These are phyloP conservation scores for Narthecium ossifragum DNA, from an alignment of 106 monocot species.

Conservation along the genomic window DNA sequence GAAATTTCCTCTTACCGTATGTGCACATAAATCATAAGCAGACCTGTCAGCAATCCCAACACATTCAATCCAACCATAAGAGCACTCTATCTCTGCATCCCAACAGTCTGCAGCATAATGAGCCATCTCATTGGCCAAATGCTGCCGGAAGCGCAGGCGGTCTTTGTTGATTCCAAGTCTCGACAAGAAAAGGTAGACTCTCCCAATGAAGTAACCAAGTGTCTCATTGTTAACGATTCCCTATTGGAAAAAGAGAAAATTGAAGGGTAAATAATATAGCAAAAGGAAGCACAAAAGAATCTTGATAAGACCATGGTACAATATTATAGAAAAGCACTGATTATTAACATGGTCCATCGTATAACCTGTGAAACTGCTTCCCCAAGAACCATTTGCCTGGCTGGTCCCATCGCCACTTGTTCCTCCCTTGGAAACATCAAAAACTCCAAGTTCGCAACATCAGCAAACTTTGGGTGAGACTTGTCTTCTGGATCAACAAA, in stretches of 20 bases:
- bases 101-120: constrained; percentile 99
- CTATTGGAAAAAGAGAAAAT: constrained; percentile 15
- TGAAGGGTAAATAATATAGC: not conserved
- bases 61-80: constrained; percentile 98
- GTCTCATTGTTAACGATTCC: constrained; percentile 92
- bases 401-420: constrained; percentile 58
- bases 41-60: constrained; percentile 98
- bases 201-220: constrained; percentile 92
- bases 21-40: constrained; percentile 85
- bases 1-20: constrained; percentile 74
- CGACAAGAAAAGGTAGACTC: constrained; percentile 84
- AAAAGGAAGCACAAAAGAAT: not conserved
- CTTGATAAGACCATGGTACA: not conserved
- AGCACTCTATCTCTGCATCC: constrained; percentile 97
- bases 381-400: constrained; percentile 51
- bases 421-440: constrained; percentile 88
- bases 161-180: constrained; percentile 83
- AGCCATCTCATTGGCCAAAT: constrained; percentile 97
- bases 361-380: constrained; percentile 84
- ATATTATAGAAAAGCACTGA: too few species aligned
- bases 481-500: constrained; percentile 97
- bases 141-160: constrained; percentile 77
- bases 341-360: not conserved
- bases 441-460: constrained; percentile 76
- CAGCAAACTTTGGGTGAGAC: constrained; percentile 83